Percentiles rank a stretch among this genome's conserved stretches.
phyloP scores from a whole-genome alignment of 768 basidiomycete genomes.

The Udeniomyces megalosporus region DNA sequence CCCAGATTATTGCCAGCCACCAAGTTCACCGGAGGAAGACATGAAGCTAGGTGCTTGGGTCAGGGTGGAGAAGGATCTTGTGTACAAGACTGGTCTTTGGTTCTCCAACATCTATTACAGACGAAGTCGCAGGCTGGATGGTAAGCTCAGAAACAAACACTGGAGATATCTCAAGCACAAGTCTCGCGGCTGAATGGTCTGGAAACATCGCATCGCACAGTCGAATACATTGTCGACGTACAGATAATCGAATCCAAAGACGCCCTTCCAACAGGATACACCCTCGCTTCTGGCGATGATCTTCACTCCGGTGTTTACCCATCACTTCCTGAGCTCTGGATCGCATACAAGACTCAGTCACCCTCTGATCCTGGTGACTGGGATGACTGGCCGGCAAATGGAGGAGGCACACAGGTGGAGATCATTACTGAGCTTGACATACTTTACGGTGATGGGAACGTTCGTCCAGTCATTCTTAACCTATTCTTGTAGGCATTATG shows the following conservation, averaged over 20 bases:
- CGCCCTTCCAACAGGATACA: neutral
- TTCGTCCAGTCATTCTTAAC: neutral
- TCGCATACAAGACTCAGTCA: slow-evolving; percentile 7
- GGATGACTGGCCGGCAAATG: neutral
- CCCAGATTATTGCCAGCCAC: slow-evolving; percentile 49
- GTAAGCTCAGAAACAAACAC: too few species aligned
- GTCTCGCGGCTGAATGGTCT: too few species aligned
- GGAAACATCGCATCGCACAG: too few species aligned
- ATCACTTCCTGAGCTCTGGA: neutral
- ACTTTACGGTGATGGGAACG: slow-evolving; percentile 55
- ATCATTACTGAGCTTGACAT: slow-evolving; percentile 87
- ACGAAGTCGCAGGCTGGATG: slow-evolving; percentile 37
- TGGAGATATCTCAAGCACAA: too few species aligned
- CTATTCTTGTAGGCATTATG: neutral
- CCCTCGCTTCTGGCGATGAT: neutral
- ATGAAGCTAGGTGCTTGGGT: slow-evolving; percentile 64
- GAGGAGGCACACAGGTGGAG: slow-evolving; percentile 28
- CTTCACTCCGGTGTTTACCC: slow-evolving; percentile 10
- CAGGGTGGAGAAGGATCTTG: slow-evolving; percentile 64
- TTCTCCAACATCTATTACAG: slow-evolving; percentile 65
- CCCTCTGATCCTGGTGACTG: neutral
- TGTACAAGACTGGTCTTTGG: slow-evolving; percentile 42
- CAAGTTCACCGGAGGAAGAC: slow-evolving; percentile 53
- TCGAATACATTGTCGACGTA: slow-evolving; percentile 61
- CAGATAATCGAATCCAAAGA: slow-evolving; percentile 34